Conservation (phyloP, 2,329 filamentous ascomycete species). For the Calonectria naviculata region DNA sequence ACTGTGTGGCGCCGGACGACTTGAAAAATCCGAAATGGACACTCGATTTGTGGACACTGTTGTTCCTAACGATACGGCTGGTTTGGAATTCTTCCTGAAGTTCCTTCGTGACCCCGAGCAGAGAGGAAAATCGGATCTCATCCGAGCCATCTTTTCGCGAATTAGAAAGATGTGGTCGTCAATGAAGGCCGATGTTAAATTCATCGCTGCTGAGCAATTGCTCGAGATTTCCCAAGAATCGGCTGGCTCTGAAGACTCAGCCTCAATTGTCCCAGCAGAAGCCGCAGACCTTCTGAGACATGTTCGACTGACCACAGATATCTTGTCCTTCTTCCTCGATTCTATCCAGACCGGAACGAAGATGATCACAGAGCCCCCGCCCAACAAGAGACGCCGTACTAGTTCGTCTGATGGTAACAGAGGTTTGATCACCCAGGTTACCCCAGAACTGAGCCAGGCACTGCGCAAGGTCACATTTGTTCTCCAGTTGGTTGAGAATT, state of each 20-base stretch:
- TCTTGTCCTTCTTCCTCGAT: slow-evolving; percentile 78
- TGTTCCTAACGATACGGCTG: slow-evolving; percentile 63
- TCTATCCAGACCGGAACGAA: slow-evolving; percentile 79
- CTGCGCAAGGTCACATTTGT: slow-evolving; percentile 87
- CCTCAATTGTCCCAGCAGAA: slow-evolving; percentile 61
- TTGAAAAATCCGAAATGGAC: slow-evolving; percentile 56
- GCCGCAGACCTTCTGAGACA: slow-evolving; percentile 79
- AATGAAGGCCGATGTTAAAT: slow-evolving; percentile 73
- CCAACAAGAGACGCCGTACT: slow-evolving; percentile 82
- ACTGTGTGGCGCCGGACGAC: slow-evolving; percentile 52
- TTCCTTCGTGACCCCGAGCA: slow-evolving; percentile 55
- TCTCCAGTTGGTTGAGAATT: slow-evolving; percentile 87
- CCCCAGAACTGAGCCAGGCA: slow-evolving; percentile 72
- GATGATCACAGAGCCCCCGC: slow-evolving; percentile 76
- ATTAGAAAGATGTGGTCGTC: slow-evolving; percentile 78
- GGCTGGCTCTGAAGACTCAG: slow-evolving; percentile 43
- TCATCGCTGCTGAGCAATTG: slow-evolving; percentile 70
- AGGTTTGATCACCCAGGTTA: slow-evolving; percentile 69
- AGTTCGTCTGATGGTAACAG: slow-evolving; percentile 77
- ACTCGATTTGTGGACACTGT: slow-evolving; percentile 62
- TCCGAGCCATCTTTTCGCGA: slow-evolving; percentile 74
- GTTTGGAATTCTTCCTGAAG: slow-evolving; percentile 63
- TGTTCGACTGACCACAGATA: slow-evolving; percentile 78
- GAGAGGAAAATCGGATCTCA: slow-evolving; percentile 60
- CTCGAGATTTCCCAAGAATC: slow-evolving; percentile 68